phyloP scores from a whole-genome alignment of 176 grass and related monocot species.

The Hsuehochloa calcarea region DNA sequence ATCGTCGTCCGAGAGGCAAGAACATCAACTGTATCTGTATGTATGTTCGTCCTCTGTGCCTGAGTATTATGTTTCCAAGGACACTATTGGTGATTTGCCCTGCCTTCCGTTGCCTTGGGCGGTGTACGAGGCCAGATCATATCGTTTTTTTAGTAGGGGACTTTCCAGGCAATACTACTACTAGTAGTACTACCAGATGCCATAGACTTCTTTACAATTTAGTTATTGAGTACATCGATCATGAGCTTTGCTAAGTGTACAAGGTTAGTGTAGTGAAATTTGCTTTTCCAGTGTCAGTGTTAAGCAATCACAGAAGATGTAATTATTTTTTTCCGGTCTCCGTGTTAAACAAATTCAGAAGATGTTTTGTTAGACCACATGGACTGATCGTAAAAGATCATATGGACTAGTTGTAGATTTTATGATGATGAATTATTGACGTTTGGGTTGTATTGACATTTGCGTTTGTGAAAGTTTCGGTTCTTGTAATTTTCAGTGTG shows the following conservation, averaged over 20 bases:
- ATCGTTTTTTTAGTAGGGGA: not conserved
- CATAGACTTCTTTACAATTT: not conserved
- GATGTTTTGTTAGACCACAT: too few relatives aligned
- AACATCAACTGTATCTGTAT: not conserved
- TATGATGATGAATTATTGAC: too few relatives aligned
- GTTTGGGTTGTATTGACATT: too few relatives aligned
- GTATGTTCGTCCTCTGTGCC: not conserved
- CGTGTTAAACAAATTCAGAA: not conserved
- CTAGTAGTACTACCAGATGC: not conserved
- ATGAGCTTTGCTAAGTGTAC: not conserved
- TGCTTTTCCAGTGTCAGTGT: not conserved
- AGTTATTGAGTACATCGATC: not conserved
- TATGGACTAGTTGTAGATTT: too few relatives aligned
- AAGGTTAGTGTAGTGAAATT: not conserved
- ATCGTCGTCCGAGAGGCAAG: not conserved
- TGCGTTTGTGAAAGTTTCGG: too few relatives aligned
- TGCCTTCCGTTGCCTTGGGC: not conserved
- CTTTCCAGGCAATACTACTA: not conserved
- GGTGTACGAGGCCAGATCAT: not conserved
- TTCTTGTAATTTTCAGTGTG: too few relatives aligned
- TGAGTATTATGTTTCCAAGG: conserved; percentile 21
- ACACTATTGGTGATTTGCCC: conserved; percentile 27
- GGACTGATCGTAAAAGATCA: too few relatives aligned
- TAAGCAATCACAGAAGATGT: not conserved
- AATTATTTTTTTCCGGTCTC: not conserved